These are phyloP conservation scores for Mucor sp. DNA, from an alignment of 371 early-diverging fungal species.

Conservation along the genomic window DNA sequence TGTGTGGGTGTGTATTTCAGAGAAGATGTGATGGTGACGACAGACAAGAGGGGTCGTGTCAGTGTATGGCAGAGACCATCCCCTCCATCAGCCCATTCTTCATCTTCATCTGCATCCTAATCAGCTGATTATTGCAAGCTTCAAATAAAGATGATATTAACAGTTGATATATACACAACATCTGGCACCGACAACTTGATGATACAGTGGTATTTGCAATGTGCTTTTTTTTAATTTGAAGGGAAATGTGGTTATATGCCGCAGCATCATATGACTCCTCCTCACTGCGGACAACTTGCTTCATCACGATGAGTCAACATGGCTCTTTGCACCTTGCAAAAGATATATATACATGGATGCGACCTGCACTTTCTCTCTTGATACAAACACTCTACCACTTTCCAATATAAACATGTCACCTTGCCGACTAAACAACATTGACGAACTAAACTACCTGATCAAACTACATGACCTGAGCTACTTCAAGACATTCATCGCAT, in stretches of 20 bases:
- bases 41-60: constrained; percentile 79
- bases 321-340: neutral
- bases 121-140: neutral
- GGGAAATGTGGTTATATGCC: neutral
- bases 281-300: neutral
- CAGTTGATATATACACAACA: neutral
- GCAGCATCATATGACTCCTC: neutral
- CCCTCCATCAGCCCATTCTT: constrained; percentile 4
- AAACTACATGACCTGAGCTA: neutral
- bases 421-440: neutral
- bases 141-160: neutral
- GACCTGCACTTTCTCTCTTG: neutral
- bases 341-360: neutral
- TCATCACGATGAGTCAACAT: neutral
- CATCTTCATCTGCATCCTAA: neutral
- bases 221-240: no score
- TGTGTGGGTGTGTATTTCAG: constrained; percentile 74
- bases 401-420: neutral
- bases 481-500: neutral
- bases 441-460: neutral
- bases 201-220: no score
- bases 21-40: constrained; percentile 84
- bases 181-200: neutral
- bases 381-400: neutral
- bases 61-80: constrained; percentile 83